A percentile compares a stretch with the other conserved stretches of the same genome.
Evolutionary conservation across 352 stramenopile genomes (phyloP).

Genomic region (Globisporangium nagaii): DNA sequence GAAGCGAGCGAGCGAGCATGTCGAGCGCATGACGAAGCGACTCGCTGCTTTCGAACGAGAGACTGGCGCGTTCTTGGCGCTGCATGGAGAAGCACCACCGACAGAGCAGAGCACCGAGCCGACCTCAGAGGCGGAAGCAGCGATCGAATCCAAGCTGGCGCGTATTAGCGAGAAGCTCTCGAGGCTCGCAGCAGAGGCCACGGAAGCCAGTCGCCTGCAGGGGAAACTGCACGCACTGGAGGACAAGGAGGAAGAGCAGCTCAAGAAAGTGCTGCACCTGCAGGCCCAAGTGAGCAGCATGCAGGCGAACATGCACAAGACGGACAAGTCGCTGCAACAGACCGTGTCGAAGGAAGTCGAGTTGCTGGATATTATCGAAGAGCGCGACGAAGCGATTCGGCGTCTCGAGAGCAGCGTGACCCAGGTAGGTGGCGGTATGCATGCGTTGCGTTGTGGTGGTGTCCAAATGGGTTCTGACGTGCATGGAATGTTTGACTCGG

Average conservation of each 20-base stretch:
- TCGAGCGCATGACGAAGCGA: constrained; percentile 4
- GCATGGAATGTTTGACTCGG: neutral
- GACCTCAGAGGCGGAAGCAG: neutral
- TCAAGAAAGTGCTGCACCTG: constrained; percentile 25
- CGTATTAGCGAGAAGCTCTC: constrained; percentile 10
- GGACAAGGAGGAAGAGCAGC: constrained; percentile 18
- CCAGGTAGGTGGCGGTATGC: constrained; percentile 10
- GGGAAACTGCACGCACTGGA: constrained; percentile 11
- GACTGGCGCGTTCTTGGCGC: constrained; percentile 22
- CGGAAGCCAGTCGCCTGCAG: constrained; percentile 3
- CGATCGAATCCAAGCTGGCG: constrained; percentile 1
- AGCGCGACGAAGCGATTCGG: constrained; percentile 18
- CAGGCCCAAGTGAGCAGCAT: constrained; percentile 25
- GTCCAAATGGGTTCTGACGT: neutral
- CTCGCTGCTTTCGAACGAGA: constrained; percentile 10
- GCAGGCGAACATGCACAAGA: constrained; percentile 13
- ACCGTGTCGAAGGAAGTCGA: constrained; percentile 24
- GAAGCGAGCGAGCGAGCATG: neutral
- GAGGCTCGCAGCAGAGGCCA: neutral
- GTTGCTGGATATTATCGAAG: constrained; percentile 18
- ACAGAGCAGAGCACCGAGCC: no score
- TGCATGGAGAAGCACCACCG: constrained; percentile 10
- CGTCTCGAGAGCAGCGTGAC: constrained; percentile 22
- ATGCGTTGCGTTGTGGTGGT: neutral
- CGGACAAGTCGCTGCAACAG: constrained; percentile 16